Evolutionary conservation across 805 yeast genomes (phyloP).

Genomic region (Saccharomycopsis oosterbeekiorum): DNA sequence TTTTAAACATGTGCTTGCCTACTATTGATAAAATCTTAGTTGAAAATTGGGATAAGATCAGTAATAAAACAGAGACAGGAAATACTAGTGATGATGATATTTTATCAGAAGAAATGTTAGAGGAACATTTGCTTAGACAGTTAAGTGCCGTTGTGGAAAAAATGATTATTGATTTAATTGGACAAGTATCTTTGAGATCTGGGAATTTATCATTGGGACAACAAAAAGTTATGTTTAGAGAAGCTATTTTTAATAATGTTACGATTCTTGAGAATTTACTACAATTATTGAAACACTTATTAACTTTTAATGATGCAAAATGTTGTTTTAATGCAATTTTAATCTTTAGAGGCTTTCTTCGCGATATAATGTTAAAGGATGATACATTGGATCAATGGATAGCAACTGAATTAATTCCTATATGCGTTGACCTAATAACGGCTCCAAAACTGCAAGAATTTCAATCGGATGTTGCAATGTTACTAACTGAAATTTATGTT

Average conservation of each 20-base stretch:
- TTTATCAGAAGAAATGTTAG: slow-evolving; percentile 96
- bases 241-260: slow-evolving; percentile 53
- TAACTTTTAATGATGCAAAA: slow-evolving; percentile 78
- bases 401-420: slow-evolving; percentile 35
- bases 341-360: slow-evolving; percentile 64
- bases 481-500: slow-evolving; percentile 71
- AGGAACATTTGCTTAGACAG: slow-evolving; percentile 87
- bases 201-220: slow-evolving; percentile 30
- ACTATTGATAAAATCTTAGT: slow-evolving; percentile 68
- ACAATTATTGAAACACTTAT: slow-evolving; percentile 62
- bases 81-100: slow-evolving; percentile 53
- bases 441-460: slow-evolving; percentile 79
- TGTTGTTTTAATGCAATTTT: slow-evolving; percentile 87
- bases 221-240: slow-evolving; percentile 56
- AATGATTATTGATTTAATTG: slow-evolving; percentile 75
- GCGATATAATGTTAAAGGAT: slow-evolving; percentile 57
- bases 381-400: slow-evolving; percentile 66
- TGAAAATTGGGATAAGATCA: slow-evolving; percentile 63
- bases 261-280: slow-evolving; percentile 70
- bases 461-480: slow-evolving; percentile 85
- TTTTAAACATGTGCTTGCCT: slow-evolving; percentile 65
- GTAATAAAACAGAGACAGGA: slow-evolving; percentile 37
- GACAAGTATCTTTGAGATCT: slow-evolving; percentile 53
- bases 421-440: slow-evolving; percentile 50
- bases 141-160: slow-evolving; percentile 87